Conservation (phyloP, 345 rosid species). For the Passiflora organensis region DNA sequence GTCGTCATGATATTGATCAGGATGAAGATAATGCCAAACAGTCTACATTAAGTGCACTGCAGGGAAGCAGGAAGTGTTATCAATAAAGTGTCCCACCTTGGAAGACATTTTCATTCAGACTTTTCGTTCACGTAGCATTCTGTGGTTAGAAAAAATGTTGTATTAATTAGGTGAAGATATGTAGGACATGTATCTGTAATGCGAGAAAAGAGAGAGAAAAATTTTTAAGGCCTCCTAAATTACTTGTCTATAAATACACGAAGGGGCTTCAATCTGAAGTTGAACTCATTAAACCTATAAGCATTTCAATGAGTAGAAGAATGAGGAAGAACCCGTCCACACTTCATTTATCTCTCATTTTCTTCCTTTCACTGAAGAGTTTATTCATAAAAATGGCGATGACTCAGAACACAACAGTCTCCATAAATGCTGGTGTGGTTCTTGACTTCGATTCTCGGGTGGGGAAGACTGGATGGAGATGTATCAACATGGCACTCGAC, state of each 20-base stretch:
- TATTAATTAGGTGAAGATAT: too few species aligned
- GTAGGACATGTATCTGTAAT: too few species aligned
- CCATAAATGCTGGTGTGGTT: slow-evolving; percentile 47
- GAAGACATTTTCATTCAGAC: too few species aligned
- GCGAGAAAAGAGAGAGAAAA: too few species aligned
- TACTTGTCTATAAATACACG: neutral
- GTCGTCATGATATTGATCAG: too few species aligned
- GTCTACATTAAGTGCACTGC: too few species aligned
- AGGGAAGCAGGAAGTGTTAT: too few species aligned
- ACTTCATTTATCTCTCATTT: neutral
- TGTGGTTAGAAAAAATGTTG: too few species aligned
- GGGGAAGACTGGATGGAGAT: slow-evolving; percentile 29
- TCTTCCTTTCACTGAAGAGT: neutral
- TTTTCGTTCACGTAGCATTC: too few species aligned
- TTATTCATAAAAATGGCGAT: neutral
- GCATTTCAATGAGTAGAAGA: neutral
- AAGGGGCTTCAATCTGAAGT: neutral
- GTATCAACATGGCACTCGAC: slow-evolving; percentile 47
- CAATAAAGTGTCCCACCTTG: too few species aligned
- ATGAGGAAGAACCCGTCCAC: neutral
- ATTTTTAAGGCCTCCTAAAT: too few species aligned
- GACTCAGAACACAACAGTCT: slow-evolving; percentile 16
- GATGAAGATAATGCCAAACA: too few species aligned
- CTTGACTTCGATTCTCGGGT: slow-evolving; percentile 27
- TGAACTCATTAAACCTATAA: neutral